phyloP scores from a whole-genome alignment of 2,329 filamentous ascomycete species.

The Cordyceps sp. region DNA sequence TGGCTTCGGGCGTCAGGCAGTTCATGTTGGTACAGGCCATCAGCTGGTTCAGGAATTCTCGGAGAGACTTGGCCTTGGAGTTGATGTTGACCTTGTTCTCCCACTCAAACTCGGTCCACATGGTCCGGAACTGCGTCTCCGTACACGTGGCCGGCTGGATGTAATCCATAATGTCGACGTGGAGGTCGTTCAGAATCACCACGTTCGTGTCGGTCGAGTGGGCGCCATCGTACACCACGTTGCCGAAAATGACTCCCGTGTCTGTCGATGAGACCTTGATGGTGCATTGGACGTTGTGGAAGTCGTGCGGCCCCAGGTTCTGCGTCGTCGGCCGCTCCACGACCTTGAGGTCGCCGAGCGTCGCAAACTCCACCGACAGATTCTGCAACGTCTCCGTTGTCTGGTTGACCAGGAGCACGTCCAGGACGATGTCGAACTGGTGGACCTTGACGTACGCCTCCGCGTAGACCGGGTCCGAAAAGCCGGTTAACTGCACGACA shows the following conservation, averaged over 20 bases:
- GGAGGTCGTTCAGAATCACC: conserved; percentile 93
- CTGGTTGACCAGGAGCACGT: conserved; percentile 93
- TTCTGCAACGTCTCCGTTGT: conserved; percentile 94
- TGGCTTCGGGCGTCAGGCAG: conserved; percentile 90
- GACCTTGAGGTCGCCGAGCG: conserved; percentile 90
- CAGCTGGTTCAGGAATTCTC: conserved; percentile 82
- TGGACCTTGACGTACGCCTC: conserved; percentile 98
- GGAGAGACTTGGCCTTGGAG: conserved; percentile 80
- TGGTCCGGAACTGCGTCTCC: conserved; percentile 97
- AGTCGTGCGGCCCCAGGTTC: conserved; percentile 88
- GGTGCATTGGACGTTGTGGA: conserved; percentile 95
- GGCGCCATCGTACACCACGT: conserved; percentile 91
- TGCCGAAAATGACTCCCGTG: conserved; percentile 96
- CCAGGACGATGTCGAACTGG: conserved; percentile 95
- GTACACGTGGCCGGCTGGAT: conserved; percentile 94
- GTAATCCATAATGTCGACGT: conserved; percentile 99
- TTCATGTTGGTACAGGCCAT: conserved; percentile 99
- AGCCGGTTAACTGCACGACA: conserved; percentile 92
- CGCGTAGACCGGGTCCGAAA: conserved; percentile 96
- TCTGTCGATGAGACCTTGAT: conserved; percentile 98
- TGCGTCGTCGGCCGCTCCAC: conserved; percentile 93
- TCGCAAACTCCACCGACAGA: conserved; percentile 95
- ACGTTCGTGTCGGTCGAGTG: conserved; percentile 89
- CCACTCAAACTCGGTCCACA: conserved; percentile 99
- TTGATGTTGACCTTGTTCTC: conserved; percentile 99